Base-by-base conservation (phyloP, 768 basidiomycete species). In the Paxillus rubicundulus region DNA sequence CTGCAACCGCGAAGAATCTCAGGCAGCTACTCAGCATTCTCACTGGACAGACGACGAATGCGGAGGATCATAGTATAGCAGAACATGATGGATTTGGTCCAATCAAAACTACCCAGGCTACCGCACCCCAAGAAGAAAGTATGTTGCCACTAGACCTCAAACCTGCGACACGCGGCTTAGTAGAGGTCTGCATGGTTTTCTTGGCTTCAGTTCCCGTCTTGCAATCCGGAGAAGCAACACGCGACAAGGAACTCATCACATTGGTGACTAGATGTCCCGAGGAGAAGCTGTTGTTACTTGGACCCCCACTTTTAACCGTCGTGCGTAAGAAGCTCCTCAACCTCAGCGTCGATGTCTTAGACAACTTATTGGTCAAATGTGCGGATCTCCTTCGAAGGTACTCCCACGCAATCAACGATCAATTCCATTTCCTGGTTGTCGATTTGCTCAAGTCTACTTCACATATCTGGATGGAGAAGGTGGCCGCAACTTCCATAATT, bases 391-490 rank as follows among this genome's bases (percentile, higher is more conserved):
- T 88, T 17, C 58, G 51, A 18, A 61, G 71, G 34, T 88, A 92
- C 67, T 69, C 74, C 8, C 82, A 81, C 61, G 72, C 78, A 3
- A 69, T 77, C 47, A 82, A 77, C 54, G 80, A 82, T 47, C 70
- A 66, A 5, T 69, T 85, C 30, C 80, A 83, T 12, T 63, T 79
- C 13, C 62, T 88, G 40, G 72, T 76, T 5, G 68, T 89, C n/a
- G 75, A 78, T 17, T 75, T 91, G 42, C 69, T 97, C 18, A 77
- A 80, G 40, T 80, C 82, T 7, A 88, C 91, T 0, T 61, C 83
- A 50, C 70, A 78, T 50, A 60, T 84, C 3, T 97, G 86, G 88
- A 53, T 72, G 53, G 61, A 52, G 37, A 74, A 61, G 48, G 67
- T 50, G 55, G 63, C 30, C 54, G 64, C 37, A 56, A 58, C 46